phyloP scores from a whole-genome alignment of 345 rosid species.

The Trapa incisa region DNA sequence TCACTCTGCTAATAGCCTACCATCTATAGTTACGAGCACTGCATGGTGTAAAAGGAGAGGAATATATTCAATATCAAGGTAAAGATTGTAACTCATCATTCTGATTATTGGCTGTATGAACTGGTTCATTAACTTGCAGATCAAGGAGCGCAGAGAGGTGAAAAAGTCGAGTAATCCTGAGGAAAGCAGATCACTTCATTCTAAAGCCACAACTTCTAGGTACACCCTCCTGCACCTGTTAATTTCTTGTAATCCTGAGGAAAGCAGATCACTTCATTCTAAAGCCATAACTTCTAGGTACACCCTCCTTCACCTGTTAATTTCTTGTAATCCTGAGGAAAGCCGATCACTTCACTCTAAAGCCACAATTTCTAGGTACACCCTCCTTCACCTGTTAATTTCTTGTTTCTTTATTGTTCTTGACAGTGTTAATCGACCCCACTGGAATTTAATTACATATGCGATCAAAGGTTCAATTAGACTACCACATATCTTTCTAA shows the following conservation, averaged over 20 bases:
- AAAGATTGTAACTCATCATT: not conserved
- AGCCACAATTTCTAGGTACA: slow-evolving; percentile 72
- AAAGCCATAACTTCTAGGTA: too few species aligned
- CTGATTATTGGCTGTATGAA: not conserved
- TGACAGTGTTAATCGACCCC: too few species aligned
- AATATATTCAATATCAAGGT: not conserved
- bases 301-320: too few species aligned
- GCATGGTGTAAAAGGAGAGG: not conserved
- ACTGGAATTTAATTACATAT: too few species aligned
- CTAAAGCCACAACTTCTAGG: slow-evolving; percentile 78
- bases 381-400: not conserved
- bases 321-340: slow-evolving; percentile 50
- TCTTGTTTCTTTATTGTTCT: not conserved
- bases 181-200: slow-evolving; percentile 53
- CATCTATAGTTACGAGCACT: not conserved
- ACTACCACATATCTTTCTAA: not conserved
- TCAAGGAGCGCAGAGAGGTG: slow-evolving; percentile 69
- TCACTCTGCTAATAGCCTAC: not conserved
- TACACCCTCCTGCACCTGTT: slow-evolving; percentile 18
- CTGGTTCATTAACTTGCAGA: slow-evolving; percentile 19
- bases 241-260: too few species aligned
- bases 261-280: too few species aligned
- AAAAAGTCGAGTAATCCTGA: slow-evolving; percentile 42
- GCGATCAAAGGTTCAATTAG: too few species aligned
- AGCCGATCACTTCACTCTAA: slow-evolving; percentile 53